Evolutionary conservation across 208 protist species (phyloP), one percentile per base, ranked within the genome.

Genomic region (Herpetomonas tarakana): DNA sequence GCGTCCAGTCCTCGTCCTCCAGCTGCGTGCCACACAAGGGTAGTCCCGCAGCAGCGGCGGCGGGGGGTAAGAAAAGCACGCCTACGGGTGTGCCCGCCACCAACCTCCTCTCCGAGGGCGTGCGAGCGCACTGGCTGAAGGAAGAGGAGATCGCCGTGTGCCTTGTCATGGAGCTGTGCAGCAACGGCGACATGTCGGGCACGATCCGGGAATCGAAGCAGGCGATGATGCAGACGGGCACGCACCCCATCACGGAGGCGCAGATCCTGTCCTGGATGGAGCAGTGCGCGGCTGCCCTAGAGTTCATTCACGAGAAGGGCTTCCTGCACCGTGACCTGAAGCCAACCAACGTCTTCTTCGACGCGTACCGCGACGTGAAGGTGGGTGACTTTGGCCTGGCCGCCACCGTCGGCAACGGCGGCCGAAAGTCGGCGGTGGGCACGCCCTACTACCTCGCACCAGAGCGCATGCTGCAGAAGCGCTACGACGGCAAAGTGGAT

Each of bases 401-500:
- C 1, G 78, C 83, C 14, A 77, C 78, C 1, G 76, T 90, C 2
- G 85, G 78, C 16, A 54, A 84, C 26, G 69, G 75, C 25, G 79
- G 81, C 14, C 68, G 76, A 18, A 72, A 81, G 46, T 90, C 81
- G 1, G 76, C 81, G 2, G 88, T 97, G 11, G 91, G 91, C 16
- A 92, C 90, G 19, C 91, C 95, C 2, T 83, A 97, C 50, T 98
- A 97, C 67, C 59, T 97, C 2, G 84, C 91, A 1, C 94, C 96
- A 9, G 96, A 98, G 65, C 75, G 93, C 2, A 84, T 93, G 77
- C 68, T 93, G 47, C 61, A 88, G 46, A 72, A 95, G 71, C 52
- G 62, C 25, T 95, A 95, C 67, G 82, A 89, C 71, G 74, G 71
- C 56, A 93, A 92, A 58, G 84, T 93, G 28, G 89, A 95, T 47